These are phyloP conservation scores for Ceratobasidium sp. DNA, from an alignment of 1,284 basidiomycete genomes.

Conservation along the genomic window DNA sequence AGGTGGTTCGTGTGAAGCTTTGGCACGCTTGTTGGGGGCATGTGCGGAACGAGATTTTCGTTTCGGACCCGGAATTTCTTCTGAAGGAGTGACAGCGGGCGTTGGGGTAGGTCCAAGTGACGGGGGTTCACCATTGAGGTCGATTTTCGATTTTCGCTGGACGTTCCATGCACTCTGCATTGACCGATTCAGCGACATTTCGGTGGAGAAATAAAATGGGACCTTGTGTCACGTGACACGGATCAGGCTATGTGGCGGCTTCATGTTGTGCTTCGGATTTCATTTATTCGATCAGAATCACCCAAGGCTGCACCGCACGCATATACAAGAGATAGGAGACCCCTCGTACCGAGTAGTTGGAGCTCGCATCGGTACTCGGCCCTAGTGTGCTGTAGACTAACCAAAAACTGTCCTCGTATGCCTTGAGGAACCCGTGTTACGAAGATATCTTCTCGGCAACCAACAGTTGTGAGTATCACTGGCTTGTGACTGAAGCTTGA, in stretches of 20 bases:
- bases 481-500: too few species aligned
- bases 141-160: slow-evolving; percentile 72
- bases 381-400: too few species aligned
- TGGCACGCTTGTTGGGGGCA: slow-evolving; percentile 68
- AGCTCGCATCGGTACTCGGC: too few species aligned
- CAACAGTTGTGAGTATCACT: too few species aligned
- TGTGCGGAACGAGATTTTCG: slow-evolving; percentile 70
- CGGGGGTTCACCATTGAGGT: slow-evolving; percentile 66
- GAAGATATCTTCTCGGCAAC: too few species aligned
- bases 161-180: slow-evolving; percentile 82
- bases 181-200: slow-evolving; percentile 70
- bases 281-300: background rate
- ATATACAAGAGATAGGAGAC: too few species aligned
- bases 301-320: background rate
- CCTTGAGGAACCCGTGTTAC: too few species aligned
- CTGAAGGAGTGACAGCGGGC: slow-evolving; percentile 52
- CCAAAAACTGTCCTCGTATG: too few species aligned
- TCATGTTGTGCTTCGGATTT: background rate
- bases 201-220: background rate
- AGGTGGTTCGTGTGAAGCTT: slow-evolving; percentile 71
- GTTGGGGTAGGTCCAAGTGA: slow-evolving; percentile 53
- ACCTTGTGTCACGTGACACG: background rate
- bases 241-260: too few species aligned
- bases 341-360: too few species aligned
- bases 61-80: slow-evolving; percentile 57